Conservation (phyloP, 208 protist species). For the Naegleria lovaniensis region DNA sequence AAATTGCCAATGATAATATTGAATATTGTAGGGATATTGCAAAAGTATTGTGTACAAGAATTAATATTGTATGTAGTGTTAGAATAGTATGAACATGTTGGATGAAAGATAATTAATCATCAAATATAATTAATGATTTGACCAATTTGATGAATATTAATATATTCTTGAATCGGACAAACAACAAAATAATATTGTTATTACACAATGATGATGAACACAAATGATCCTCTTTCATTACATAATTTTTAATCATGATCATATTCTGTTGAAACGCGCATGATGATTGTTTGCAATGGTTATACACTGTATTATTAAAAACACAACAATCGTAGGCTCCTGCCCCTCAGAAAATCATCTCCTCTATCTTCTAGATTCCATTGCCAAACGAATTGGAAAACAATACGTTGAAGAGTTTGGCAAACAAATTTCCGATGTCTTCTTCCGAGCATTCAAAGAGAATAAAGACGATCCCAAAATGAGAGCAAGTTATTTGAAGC, state of each 20-base stretch:
- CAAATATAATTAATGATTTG: too few relatives aligned
- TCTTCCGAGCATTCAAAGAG: neutral
- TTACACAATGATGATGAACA: neutral
- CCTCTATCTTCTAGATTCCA: conserved; percentile 10
- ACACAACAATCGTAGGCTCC: neutral
- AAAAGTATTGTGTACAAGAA: neutral
- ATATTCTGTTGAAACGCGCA: too few relatives aligned
- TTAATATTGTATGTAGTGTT: neutral
- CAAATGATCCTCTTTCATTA: too few relatives aligned
- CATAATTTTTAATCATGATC: too few relatives aligned
- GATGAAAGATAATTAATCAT: too few relatives aligned
- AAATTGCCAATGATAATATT: neutral
- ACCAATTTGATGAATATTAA: too few relatives aligned
- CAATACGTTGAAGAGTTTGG: neutral
- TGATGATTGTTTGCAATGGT: neutral
- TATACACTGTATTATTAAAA: too few relatives aligned
- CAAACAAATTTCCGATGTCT: neutral
- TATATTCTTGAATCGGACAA: too few relatives aligned
- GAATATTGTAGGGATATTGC: neutral
- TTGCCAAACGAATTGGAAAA: neutral
- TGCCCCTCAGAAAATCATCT: neutral
- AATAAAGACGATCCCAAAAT: neutral
- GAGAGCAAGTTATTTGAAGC: neutral
- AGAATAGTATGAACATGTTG: neutral
- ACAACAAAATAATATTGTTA: too few relatives aligned